Base-by-base conservation (phyloP, 352 stramenopile species). In the Pythium chondricola region DNA sequence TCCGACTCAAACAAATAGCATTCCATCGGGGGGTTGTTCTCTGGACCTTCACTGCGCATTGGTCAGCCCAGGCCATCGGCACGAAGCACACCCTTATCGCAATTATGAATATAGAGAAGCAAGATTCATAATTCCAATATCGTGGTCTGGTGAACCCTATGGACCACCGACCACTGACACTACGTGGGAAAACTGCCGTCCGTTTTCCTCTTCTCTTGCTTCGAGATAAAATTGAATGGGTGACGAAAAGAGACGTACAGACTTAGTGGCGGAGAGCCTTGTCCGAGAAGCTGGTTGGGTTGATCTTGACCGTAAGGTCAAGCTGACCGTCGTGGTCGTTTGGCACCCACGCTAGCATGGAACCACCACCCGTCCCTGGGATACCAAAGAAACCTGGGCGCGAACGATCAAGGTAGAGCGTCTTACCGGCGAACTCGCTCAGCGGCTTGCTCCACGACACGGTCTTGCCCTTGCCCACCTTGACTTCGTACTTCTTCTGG, bases 341-440 rank as follows among this genome's bases (percentile, higher is more conserved):
- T 8, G 52, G 52, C 16, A 60, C 38, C 52, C 52, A 60, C n/a
- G 22, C 30, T 5, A 52, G 17, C 24, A 85, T 54, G 10, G 78
- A 88, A 11, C 78, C 78, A 37, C 78, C 78, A 11, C 67, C 67
- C 9, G 67, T 82, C 20, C 71, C 67, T 2, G 76, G 71, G 9
- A 89, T 43, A 24, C 71, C 68, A 6, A 83, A 55, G 40, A 83
- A 67, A 8, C 67, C 69, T 4, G 71, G 56, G 10, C 78, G 74
- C 71, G 73, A 87, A 9, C 75, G 74, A 65, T 85, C 74, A 43
- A 86, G 21, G 61, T 85, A 88, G 39, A 86, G 20, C 9, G 77
- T 88, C 66, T 79, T 83, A 46, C 65, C 60, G 40, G 65, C 53
- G 36, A 87, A 35, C 21, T 62, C 54, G 0, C 35, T 21, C 9